Percentiles rank a stretch among this genome's conserved stretches.
Evolutionary conservation across 1,284 basidiomycete genomes (phyloP).

Genomic region (Wallemia ichthyophaga): DNA sequence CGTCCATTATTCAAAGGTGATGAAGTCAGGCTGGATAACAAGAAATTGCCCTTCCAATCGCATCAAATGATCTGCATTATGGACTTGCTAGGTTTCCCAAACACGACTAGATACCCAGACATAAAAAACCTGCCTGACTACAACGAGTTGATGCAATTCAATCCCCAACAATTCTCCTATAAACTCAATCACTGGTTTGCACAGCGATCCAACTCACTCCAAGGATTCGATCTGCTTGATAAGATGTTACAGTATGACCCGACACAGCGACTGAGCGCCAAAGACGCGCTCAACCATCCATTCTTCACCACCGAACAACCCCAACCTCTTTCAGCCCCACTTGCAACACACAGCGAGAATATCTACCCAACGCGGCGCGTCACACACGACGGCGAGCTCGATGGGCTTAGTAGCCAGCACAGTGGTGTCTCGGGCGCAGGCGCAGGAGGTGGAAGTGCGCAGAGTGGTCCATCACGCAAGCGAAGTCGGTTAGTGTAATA

Average conservation of each 20-base stretch:
- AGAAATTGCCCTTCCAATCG: constrained; percentile 73
- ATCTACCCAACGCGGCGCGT: not conserved
- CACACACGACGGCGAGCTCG: not conserved
- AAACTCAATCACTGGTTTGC: not conserved
- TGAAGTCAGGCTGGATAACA: constrained; percentile 85
- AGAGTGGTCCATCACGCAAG: not conserved
- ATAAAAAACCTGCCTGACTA: not conserved
- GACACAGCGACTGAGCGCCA: not conserved
- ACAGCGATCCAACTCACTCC: not conserved
- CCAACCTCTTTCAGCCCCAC: not conserved
- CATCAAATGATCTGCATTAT: constrained; percentile 87
- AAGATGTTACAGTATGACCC: not conserved
- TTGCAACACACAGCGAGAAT: not conserved
- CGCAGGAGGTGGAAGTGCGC: no score
- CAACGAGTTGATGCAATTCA: not conserved
- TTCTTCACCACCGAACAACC: not conserved
- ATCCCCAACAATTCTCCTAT: not conserved
- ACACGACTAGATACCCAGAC: constrained; percentile 10
- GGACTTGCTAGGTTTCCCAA: constrained; percentile 70
- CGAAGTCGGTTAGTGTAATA: not conserved
- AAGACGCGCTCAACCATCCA: not conserved
- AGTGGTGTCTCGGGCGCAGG: no score
- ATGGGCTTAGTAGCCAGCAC: no score
- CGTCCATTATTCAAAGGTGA: constrained; percentile 98
- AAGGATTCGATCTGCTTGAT: not conserved